A percentile compares a stretch with the other conserved stretches of the same genome.
Conservation (phyloP, 768 basidiomycete genomes). For the Rubroboletus satanas region DNA sequence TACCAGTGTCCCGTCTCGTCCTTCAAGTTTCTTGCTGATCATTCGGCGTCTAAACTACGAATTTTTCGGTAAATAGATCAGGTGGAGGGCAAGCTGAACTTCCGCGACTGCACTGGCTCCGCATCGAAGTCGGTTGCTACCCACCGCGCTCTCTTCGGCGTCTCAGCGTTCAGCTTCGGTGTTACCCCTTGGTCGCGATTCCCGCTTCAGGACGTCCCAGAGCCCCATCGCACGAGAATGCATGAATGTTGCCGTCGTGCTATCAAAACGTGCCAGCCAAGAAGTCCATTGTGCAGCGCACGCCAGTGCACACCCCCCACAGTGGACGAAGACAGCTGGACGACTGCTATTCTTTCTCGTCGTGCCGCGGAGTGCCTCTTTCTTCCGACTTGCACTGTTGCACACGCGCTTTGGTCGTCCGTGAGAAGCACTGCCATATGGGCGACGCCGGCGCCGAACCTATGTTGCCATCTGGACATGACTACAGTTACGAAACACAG, state of each 20-base stretch:
- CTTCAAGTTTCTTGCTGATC: constrained; percentile 2
- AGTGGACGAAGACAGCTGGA: not conserved
- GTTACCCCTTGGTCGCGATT: constrained; percentile 1
- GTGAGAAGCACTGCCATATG: constrained; percentile 13
- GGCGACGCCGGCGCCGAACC: not conserved
- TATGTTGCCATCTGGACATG: not conserved
- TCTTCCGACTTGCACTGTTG: not conserved
- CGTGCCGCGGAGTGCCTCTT: constrained; percentile 1
- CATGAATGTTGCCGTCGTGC: not conserved
- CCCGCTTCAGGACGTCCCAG: constrained; percentile 2
- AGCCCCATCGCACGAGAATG: constrained; percentile 9
- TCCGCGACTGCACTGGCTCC: constrained; percentile 10
- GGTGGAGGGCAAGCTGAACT: not conserved
- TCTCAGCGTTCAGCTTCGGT: constrained; percentile 13
- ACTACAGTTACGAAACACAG: constrained; percentile 6
- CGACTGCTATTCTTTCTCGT: constrained; percentile 10
- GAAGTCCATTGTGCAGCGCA: constrained; percentile 3
- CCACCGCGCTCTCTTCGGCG: constrained; percentile 15
- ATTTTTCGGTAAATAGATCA: not conserved
- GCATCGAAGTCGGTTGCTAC: constrained; percentile 18
- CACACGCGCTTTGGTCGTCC: not conserved
- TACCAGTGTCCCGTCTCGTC: not conserved
- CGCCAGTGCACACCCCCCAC: not conserved
- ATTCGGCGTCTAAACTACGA: not conserved
- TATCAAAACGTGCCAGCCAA: constrained; percentile 21